Percentiles rank a stretch among this genome's conserved stretches.
These are phyloP conservation scores for Pseudonectria foliicola DNA, from an alignment of 2,329 filamentous ascomycete species.

Conservation along the genomic window DNA sequence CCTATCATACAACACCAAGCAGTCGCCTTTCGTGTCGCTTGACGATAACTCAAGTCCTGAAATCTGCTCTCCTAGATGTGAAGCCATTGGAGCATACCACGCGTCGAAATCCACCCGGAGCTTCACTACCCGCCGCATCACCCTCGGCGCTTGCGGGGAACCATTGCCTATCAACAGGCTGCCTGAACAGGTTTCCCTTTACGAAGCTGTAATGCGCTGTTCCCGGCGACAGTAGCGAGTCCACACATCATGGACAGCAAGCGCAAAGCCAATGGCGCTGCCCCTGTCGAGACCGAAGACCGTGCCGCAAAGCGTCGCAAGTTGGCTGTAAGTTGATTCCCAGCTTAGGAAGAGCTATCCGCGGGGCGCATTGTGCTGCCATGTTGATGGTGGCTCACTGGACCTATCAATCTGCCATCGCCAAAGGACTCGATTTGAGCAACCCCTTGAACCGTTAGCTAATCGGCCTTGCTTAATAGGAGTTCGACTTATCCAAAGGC, in stretches of 20 bases:
- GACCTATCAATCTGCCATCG: too few species aligned
- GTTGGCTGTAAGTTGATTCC: constrained; percentile 40
- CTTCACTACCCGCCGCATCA: constrained; percentile 13
- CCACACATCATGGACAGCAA: constrained; percentile 45
- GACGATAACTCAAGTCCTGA: not conserved
- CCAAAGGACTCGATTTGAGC: constrained; percentile 1
- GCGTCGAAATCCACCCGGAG: constrained; percentile 22
- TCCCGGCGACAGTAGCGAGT: constrained; percentile 16
- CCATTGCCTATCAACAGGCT: constrained; percentile 21
- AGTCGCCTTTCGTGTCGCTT: too few species aligned
- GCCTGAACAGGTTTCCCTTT: constrained; percentile 2
- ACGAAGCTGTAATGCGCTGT: constrained; percentile 21
- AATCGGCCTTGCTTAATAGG: constrained; percentile 14
- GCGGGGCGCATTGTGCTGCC: too few species aligned
- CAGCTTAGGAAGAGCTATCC: too few species aligned
- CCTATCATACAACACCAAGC: too few species aligned
- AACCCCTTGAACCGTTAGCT: constrained; percentile 4
- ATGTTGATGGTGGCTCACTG: too few species aligned
- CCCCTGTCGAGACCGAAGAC: constrained; percentile 40
- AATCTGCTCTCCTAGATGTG: constrained; percentile 14
- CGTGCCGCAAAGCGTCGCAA: constrained; percentile 50
- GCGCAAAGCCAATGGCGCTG: constrained; percentile 45
- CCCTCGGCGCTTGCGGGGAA: constrained; percentile 12
- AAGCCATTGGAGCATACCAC: constrained; percentile 18
- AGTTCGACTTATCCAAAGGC: constrained; percentile 43